A percentile compares a stretch with the other conserved stretches of the same genome.
Conservation (phyloP, 2,329 filamentous ascomycete species). For the Pseudogymnoascus sp. region DNA sequence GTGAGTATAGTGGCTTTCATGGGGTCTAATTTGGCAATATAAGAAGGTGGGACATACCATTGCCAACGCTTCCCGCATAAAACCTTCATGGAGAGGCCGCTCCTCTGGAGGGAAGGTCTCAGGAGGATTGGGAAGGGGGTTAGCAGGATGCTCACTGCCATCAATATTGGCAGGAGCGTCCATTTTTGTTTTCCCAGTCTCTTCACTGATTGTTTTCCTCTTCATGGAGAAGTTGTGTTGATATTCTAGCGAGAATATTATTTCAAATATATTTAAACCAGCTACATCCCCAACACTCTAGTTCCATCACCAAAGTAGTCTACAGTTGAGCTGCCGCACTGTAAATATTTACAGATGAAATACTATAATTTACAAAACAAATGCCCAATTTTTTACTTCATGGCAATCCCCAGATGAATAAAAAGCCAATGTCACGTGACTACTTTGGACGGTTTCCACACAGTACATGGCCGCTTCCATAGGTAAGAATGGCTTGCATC, state of each 20-base stretch:
- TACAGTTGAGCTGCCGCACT: not conserved
- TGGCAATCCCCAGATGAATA: not conserved
- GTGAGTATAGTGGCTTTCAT: not conserved
- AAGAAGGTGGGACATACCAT: conserved; percentile 53
- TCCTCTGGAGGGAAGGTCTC: not conserved
- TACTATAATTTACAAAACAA: not conserved
- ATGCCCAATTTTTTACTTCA: too few species aligned
- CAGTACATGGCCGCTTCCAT: not conserved
- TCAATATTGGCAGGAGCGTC: conserved; percentile 9
- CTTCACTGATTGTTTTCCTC: not conserved
- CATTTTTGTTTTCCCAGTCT: conserved; percentile 7
- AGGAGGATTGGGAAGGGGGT: not conserved
- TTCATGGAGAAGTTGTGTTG: not conserved
- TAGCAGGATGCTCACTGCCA: conserved; percentile 4
- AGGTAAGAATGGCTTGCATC: not conserved
- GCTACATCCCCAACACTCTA: too few species aligned
- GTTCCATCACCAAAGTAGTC: not conserved
- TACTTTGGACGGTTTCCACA: not conserved
- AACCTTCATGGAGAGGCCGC: conserved; percentile 31
- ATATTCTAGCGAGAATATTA: conserved; percentile 6
- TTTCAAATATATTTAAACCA: not conserved
- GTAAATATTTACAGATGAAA: not conserved
- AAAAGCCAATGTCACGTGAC: not conserved
- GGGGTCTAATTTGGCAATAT: conserved; percentile 6
- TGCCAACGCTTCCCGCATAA: conserved; percentile 78